phyloP scores from a whole-genome alignment of 2,329 filamentous ascomycete species.

The Dactylonectria macrodidyma region DNA sequence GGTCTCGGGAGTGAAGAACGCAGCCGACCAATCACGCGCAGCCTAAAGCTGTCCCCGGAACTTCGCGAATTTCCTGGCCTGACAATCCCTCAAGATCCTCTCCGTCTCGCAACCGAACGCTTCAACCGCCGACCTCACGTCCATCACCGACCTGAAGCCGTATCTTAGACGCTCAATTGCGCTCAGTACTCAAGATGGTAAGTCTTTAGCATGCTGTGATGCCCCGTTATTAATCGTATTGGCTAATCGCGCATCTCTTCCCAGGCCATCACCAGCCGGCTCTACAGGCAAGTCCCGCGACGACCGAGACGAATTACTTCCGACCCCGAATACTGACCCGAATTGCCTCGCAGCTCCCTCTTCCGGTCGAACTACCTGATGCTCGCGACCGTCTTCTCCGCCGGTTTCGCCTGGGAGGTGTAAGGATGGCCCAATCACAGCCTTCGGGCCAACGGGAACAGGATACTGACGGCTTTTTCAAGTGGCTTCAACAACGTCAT shows the following conservation, averaged over 20 bases:
- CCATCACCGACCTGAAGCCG: constrained; percentile 44
- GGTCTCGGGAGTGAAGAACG: constrained; percentile 34
- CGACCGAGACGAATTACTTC: constrained; percentile 36
- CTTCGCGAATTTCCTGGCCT: constrained; percentile 54
- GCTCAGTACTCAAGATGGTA: constrained; percentile 56
- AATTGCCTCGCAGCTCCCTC: constrained; percentile 72
- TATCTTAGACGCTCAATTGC: constrained; percentile 50
- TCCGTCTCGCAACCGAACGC: constrained; percentile 48
- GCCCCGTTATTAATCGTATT: constrained; percentile 19
- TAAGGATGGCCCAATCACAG: constrained; percentile 64
- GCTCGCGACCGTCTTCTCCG: constrained; percentile 87
- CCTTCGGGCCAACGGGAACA: constrained; percentile 37
- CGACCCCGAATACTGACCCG: constrained; percentile 45
- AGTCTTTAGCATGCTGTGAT: constrained; percentile 26
- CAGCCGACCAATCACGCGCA: constrained; percentile 50
- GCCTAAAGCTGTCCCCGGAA: constrained; percentile 50
- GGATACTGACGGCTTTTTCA: constrained; percentile 52
- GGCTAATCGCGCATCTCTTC: constrained; percentile 54
- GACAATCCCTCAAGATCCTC: constrained; percentile 50
- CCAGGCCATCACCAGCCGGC: constrained; percentile 55
- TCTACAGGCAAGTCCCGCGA: constrained; percentile 58
- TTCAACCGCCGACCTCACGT: constrained; percentile 46
- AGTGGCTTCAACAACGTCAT: constrained; percentile 88
- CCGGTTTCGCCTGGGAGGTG: constrained; percentile 95
- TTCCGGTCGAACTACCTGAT: constrained; percentile 92